phyloP scores from a whole-genome alignment of 2,329 filamentous ascomycete species.

The Diaporthe eres region DNA sequence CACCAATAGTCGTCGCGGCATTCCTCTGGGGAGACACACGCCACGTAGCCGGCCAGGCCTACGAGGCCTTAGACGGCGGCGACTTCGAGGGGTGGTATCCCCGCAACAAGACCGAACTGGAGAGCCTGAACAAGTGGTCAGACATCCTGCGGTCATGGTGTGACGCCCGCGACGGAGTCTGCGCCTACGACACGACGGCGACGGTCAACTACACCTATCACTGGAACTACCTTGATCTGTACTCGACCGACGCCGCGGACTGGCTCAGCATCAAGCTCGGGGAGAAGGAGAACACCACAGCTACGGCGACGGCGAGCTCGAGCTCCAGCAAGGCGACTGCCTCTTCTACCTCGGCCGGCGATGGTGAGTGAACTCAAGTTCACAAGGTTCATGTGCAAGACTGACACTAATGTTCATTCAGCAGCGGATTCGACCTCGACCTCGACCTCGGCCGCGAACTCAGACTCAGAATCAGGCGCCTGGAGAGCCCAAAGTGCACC shows the following conservation, averaged over 20 bases:
- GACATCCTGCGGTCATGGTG: conserved; percentile 53
- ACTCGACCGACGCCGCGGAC: conserved; percentile 45
- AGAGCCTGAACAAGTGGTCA: conserved; percentile 48
- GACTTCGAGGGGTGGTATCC: conserved; percentile 29
- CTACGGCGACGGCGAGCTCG: conserved; percentile 10
- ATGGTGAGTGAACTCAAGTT: background rate
- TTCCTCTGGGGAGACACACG: conserved; percentile 37
- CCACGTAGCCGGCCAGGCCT: conserved; percentile 26
- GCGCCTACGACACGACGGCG: conserved; percentile 52
- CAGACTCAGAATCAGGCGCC: conserved; percentile 2
- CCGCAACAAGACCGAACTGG: conserved; percentile 44
- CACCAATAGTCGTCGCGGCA: background rate
- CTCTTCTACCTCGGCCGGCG: background rate
- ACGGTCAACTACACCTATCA: conserved; percentile 45
- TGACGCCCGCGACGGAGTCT: conserved; percentile 54
- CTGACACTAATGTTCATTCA: background rate
- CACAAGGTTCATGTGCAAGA: background rate
- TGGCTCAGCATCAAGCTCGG: conserved; percentile 37
- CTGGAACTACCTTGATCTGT: conserved; percentile 55
- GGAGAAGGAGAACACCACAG: conserved; percentile 30
- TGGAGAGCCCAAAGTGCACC: conserved; percentile 11
- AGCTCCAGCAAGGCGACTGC: conserved; percentile 2
- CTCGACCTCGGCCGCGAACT: background rate
- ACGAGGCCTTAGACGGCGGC: conserved; percentile 21
- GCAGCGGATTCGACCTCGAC: background rate